Evolutionary conservation across 768 basidiomycete species (phyloP), one percentile per base, ranked within the genome.

Genomic region (Termitomyces sp.): DNA sequence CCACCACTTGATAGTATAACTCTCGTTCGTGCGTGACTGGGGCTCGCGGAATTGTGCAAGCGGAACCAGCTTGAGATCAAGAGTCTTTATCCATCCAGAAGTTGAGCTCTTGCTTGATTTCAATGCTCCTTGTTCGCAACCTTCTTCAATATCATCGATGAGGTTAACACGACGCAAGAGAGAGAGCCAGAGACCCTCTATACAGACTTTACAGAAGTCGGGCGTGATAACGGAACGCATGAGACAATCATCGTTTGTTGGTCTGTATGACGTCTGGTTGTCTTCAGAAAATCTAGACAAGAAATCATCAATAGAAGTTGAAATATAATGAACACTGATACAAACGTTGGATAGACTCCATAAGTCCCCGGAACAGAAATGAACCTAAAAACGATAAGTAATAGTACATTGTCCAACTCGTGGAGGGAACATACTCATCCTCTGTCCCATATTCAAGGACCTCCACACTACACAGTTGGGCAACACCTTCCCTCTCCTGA

Each of bases 171-270:
- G 79, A 42, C 70, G 68, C 8, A 90, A 76, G 21, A 90, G 81
- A 17, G 82, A 75, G 46, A 82, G 70, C 89, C 90, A 92, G 32
- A 92, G 81, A 5, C 81, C 87, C 61, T 92, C 90, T 14, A 81
- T 63, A 65, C 90, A 92, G 50, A 82, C 84, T 60, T 76, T 82
- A 76, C 90, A 92, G 66, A 92, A 88, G 65, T 87, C 81, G 54
- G 88, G 84, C 0, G 80, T 77, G 29, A 80, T 83, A 41, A 90
- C 85, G 53, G 74, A 72, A 41, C 90, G 87, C 90, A 92, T 92
- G 46, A 92, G 82, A 66, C 90, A 92, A 67, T 85, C 87, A 58
- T 89, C 85, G 61, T 90, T 89, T 2, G 90, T 92, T 4, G 90
- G 90, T n/a, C 90, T 81, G 69, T 87, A 92, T 3, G 81, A 79